Evolutionary conservation across 768 basidiomycete genomes (phyloP).

Genomic region (Tephrocybe sp.): DNA sequence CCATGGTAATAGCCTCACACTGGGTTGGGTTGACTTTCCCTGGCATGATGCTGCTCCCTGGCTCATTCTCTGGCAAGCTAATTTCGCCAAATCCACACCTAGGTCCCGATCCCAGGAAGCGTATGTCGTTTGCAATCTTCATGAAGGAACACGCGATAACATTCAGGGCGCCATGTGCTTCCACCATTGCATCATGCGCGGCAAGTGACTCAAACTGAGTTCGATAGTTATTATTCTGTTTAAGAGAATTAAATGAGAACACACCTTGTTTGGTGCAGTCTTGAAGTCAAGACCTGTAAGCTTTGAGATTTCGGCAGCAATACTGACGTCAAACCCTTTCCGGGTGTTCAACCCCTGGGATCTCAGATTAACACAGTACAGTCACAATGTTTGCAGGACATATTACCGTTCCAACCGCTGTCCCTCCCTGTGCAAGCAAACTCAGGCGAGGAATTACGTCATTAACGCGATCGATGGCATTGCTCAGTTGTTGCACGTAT

Average conservation of each 20-base stretch:
- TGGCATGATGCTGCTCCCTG: constrained; percentile 99
- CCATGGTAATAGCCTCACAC: constrained; percentile 98
- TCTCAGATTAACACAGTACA: too few species aligned
- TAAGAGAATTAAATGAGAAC: neutral
- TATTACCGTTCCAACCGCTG: constrained; percentile 94
- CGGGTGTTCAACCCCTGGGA: constrained; percentile 94
- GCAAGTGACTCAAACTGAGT: constrained; percentile 94
- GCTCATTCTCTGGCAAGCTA: constrained; percentile 95
- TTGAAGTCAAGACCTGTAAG: constrained; percentile 89
- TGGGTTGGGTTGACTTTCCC: constrained; percentile 99
- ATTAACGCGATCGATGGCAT: constrained; percentile 85
- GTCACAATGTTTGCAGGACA: too few species aligned
- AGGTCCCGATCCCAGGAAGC: constrained; percentile 96
- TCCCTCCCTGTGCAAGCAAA: constrained; percentile 94
- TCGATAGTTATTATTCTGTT: constrained; percentile 2
- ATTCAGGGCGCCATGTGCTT: constrained; percentile 96
- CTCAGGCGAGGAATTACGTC: constrained; percentile 83
- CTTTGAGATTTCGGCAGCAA: constrained; percentile 89
- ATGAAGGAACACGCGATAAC: constrained; percentile 95
- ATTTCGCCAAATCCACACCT: constrained; percentile 97
- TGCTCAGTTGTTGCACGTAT: constrained; percentile 92
- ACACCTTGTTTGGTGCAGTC: constrained; percentile 97
- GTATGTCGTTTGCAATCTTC: constrained; percentile 99
- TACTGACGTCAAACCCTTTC: constrained; percentile 93
- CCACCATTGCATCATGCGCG: constrained; percentile 96